A percentile compares a stretch with the other conserved stretches of the same genome.
Conservation (phyloP, 805 yeast species). For the Monosporozyma unispora region DNA sequence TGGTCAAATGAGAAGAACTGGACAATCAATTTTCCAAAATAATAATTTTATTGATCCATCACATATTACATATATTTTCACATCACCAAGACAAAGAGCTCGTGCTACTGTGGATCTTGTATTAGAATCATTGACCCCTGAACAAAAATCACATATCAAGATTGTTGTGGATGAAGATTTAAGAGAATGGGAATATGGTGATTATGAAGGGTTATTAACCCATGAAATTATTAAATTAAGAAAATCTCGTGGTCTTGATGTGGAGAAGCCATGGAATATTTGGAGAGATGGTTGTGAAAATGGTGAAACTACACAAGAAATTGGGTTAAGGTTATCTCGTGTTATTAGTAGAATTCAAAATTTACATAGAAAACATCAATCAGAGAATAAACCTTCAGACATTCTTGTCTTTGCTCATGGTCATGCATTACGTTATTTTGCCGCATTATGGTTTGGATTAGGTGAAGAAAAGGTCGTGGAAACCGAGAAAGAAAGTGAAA, state of each 20-base stretch:
- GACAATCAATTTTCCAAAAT: slow-evolving; percentile 54
- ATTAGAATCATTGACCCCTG: slow-evolving; percentile 39
- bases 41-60: slow-evolving; percentile 55
- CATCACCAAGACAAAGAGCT: slow-evolving; percentile 81
- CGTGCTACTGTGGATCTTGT: slow-evolving; percentile 62
- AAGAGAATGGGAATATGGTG: slow-evolving; percentile 95
- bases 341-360: slow-evolving; percentile 56
- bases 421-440: slow-evolving; percentile 81
- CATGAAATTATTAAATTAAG: slow-evolving; percentile 56
- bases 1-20: slow-evolving; percentile 65
- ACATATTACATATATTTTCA: slow-evolving; percentile 52
- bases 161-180: slow-evolving; percentile 54
- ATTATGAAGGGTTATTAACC: slow-evolving; percentile 79
- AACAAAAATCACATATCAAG: slow-evolving; percentile 35
- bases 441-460: slow-evolving; percentile 69
- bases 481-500: slow-evolving; percentile 14
- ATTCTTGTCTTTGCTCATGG: slow-evolving; percentile 87
- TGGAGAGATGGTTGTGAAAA: slow-evolving; percentile 92
- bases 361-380: slow-evolving; percentile 48
- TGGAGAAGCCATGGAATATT: slow-evolving; percentile 56
- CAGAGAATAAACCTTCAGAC: slow-evolving; percentile 50
- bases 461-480: slow-evolving; percentile 28
- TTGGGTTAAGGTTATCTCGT: slow-evolving; percentile 62
- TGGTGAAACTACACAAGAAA: slow-evolving; percentile 65
- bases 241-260: slow-evolving; percentile 46